Evolutionary conservation across 2,329 filamentous ascomycete species (phyloP).

Genomic region (Colletotrichum musicola): DNA sequence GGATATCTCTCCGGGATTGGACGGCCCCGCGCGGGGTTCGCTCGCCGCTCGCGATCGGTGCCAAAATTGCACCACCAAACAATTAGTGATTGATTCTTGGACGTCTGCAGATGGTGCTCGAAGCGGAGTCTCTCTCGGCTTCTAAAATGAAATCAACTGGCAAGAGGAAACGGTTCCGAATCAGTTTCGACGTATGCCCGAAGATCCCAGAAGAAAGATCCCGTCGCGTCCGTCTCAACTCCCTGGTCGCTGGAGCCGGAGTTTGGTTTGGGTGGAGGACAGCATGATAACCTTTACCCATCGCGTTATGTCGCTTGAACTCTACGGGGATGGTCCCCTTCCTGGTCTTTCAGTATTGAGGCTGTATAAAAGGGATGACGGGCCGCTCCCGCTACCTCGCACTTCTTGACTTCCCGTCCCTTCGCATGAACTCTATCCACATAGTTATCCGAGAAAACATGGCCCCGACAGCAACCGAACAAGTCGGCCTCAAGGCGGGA

Average conservation of each 20-base stretch:
- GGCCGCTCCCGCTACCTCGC: not conserved
- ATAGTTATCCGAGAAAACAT: slow-evolving; percentile 4
- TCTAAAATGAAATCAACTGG: too few relatives aligned
- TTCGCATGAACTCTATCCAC: not conserved
- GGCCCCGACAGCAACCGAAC: slow-evolving; percentile 35
- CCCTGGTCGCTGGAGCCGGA: not conserved
- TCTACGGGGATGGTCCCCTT: not conserved
- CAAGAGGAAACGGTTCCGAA: slow-evolving; percentile 15
- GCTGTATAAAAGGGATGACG: slow-evolving; percentile 14
- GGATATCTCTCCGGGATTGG: slow-evolving; percentile 10
- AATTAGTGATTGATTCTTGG: too few relatives aligned
- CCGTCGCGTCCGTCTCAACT: not conserved
- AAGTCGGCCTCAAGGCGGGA: slow-evolving; percentile 16
- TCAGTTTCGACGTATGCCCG: slow-evolving; percentile 25
- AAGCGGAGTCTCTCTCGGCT: too few relatives aligned
- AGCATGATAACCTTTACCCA: not conserved
- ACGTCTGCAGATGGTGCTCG: too few relatives aligned
- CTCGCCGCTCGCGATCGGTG: slow-evolving; percentile 23
- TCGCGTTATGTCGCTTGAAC: slow-evolving; percentile 27
- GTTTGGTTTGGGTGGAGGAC: slow-evolving; percentile 1
- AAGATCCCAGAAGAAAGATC: not conserved
- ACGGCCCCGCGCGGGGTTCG: slow-evolving; percentile 6
- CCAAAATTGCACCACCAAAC: slow-evolving; percentile 35
- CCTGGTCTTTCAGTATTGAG: not conserved
- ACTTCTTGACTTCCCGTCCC: not conserved